Conservation (phyloP, 2,329 filamentous ascomycete genomes). For the Claviceps pazoutovae region DNA sequence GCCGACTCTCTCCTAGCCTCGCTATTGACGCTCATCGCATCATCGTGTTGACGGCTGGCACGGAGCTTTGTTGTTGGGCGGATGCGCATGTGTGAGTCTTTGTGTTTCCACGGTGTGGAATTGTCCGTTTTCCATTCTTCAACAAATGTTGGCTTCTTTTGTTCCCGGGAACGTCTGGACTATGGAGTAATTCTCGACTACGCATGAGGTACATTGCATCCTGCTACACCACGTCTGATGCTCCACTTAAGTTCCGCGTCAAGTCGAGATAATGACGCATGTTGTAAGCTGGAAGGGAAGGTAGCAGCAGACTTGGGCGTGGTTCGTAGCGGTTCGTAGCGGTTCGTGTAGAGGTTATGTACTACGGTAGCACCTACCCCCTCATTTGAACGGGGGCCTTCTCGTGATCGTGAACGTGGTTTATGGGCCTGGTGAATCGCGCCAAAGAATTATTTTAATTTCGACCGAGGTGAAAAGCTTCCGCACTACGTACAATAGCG, state of each 20-base stretch:
- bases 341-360: too few relatives aligned
- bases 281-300: not conserved
- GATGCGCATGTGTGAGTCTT: not conserved
- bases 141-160: not conserved
- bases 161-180: not conserved
- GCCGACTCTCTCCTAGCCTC: not conserved
- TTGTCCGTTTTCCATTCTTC: not conserved
- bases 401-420: not conserved
- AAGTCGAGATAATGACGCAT: not conserved
- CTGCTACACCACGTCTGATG: not conserved
- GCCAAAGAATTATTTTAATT: too few relatives aligned
- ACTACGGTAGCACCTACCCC: not conserved
- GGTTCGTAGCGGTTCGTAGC: not conserved
- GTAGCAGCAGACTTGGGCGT: not conserved
- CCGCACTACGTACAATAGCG: too few relatives aligned
- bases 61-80: not conserved
- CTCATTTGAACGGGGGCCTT: not conserved
- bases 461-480: too few relatives aligned
- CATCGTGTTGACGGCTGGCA: not conserved
- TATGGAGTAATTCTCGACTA: not conserved
- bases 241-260: not conserved
- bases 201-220: too few relatives aligned
- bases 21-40: not conserved
- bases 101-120: not conserved
- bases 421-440: too few relatives aligned